phyloP scores from a whole-genome alignment of 1,284 basidiomycete genomes.

The Cryptococcus sp. region DNA sequence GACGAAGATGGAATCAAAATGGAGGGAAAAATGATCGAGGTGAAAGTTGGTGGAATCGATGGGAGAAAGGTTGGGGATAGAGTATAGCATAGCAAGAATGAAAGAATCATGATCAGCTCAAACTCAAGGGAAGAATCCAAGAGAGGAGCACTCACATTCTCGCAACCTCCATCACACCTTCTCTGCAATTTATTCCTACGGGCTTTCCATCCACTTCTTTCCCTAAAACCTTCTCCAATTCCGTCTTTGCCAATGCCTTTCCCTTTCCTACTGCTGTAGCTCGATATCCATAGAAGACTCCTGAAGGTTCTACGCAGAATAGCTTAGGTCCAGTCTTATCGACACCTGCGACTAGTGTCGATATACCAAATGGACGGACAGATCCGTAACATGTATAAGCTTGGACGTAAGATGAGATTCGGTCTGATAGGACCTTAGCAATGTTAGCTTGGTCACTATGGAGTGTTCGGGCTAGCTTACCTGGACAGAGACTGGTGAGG shows the following conservation, averaged over 20 bases:
- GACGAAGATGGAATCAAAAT: not conserved
- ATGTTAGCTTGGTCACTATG: slow-evolving; percentile 37
- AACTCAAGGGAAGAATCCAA: not conserved
- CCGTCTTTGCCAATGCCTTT: slow-evolving; percentile 93
- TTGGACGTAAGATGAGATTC: slow-evolving; percentile 84
- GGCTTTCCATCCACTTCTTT: slow-evolving; percentile 25
- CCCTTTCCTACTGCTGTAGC: slow-evolving; percentile 96
- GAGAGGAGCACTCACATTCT: slow-evolving; percentile 67
- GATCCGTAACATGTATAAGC: slow-evolving; percentile 97
- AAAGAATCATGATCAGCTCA: not conserved
- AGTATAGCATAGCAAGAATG: not conserved
- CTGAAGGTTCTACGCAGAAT: slow-evolving; percentile 92
- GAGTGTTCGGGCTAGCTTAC: slow-evolving; percentile 48
- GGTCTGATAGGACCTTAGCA: slow-evolving; percentile 64
- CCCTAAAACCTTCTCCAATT: slow-evolving; percentile 79
- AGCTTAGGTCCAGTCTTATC: slow-evolving; percentile 86
- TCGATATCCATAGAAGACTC: slow-evolving; percentile 87
- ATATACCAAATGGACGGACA: slow-evolving; percentile 93
- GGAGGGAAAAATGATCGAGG: not conserved
- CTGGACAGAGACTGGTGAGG: slow-evolving; percentile 73
- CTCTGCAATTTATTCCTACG: slow-evolving; percentile 54
- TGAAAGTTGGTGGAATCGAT: not conserved
- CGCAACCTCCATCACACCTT: slow-evolving; percentile 91
- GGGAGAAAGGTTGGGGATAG: not conserved
- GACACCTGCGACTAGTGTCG: slow-evolving; percentile 81